Base-by-base conservation (phyloP, 768 basidiomycete species). In the Gymnopilus dilepis region DNA sequence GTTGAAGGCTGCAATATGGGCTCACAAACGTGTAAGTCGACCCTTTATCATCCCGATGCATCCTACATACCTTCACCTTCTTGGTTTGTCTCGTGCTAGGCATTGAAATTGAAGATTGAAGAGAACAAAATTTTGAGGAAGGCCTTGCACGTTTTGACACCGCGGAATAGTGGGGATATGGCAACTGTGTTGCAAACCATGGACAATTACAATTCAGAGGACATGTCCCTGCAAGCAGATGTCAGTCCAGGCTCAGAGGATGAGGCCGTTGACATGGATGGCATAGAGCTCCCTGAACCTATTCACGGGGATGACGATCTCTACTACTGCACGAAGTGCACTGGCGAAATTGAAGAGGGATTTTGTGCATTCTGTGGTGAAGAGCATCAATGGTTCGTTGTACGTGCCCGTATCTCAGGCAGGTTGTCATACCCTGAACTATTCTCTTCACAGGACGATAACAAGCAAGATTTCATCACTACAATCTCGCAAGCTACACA, bases 281-380 rank as follows among this genome's bases (percentile, higher is more conserved):
- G 26, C 2, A 22, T 26, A 9, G 22, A 21, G 6, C 37, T 28
- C 22, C 53, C 26, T 6, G 26, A 6, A 24, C 37, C 38, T 4
- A 40, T 55, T 6, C 31, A 30, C 9, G 45, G 48, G 0, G 6
- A 30, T 0, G 70, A 74, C 38, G 6, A 26, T 3, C 38, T 73
- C 0, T 69, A 71, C 53, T 67, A 71, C 13, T 76, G 75, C 60
- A 57, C 54, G 1, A 64, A 69, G 8, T 77, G 76, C 63, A 53
- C 22, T 7, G 73, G 70, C 66, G 76, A 78, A 59, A 69, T 77
- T 2, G 64, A 70, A 19, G 71, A 74, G 1, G 73, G 70, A 1
- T n/a, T 65, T 1, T 79, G 76, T 64, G 37, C 60, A 1, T 22
- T 5, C 24, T 78, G 76, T 47, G 34, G 43, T 19, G 61, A 59